Evolutionary conservation across 176 grass and related monocot species (phyloP).

Genomic region (Oryza coarctata): DNA sequence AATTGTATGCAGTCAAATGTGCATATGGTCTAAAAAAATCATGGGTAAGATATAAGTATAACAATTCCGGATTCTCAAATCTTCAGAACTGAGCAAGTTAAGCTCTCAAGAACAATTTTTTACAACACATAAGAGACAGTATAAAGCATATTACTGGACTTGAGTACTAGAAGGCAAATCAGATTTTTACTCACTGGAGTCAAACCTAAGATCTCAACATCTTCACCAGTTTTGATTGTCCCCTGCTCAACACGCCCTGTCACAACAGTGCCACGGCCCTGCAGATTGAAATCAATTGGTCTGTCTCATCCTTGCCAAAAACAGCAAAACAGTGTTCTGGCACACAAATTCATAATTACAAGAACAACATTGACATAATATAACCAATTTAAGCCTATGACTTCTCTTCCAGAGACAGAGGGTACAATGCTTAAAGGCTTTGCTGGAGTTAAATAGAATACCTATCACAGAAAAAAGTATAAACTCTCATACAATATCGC

Average conservation of each 20-base stretch:
- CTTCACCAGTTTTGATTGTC: conserved; percentile 94
- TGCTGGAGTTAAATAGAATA: neutral
- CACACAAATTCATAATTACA: neutral
- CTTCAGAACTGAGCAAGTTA: neutral
- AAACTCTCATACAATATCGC: neutral
- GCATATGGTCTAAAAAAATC: neutral
- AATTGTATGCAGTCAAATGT: neutral
- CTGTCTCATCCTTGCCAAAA: neutral
- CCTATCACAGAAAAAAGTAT: neutral
- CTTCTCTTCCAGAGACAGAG: neutral
- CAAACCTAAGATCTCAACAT: conserved; percentile 91
- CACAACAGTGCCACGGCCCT: conserved; percentile 98
- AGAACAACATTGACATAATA: neutral
- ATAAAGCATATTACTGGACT: neutral
- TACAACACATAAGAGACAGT: neutral
- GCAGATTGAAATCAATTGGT: conserved; percentile 17
- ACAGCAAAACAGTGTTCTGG: conserved; percentile 1
- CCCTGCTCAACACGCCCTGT: conserved; percentile 95
- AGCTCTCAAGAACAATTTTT: neutral
- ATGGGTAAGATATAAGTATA: neutral
- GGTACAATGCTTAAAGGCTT: neutral
- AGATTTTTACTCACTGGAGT: conserved; percentile 48
- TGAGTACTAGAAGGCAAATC: neutral
- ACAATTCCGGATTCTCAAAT: neutral
- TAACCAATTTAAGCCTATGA: neutral